Evolutionary conservation across 164 flowering plant species (phyloP).

Genomic region (Chimonanthus praecox): DNA sequence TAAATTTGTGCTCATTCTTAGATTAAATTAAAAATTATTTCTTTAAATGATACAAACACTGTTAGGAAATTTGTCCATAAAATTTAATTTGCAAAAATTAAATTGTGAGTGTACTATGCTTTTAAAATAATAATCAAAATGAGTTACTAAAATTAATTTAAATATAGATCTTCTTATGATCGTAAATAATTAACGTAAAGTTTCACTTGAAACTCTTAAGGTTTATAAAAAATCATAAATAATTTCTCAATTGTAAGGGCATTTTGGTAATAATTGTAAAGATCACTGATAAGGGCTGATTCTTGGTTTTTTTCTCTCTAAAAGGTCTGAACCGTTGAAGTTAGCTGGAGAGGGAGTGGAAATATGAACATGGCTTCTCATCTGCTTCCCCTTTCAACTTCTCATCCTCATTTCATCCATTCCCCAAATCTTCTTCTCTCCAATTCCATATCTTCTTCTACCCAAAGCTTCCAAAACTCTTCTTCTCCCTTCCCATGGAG

Average conservation of each 20-base stretch:
- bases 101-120: too few relatives aligned
- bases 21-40: too few relatives aligned
- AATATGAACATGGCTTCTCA: constrained; percentile 36
- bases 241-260: not conserved
- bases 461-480: constrained; percentile 19
- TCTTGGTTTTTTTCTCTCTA: not conserved
- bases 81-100: too few relatives aligned
- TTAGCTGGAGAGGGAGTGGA: not conserved
- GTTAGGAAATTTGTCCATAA: too few relatives aligned
- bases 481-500: constrained; percentile 11
- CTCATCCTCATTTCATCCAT: constrained; percentile 8
- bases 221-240: not conserved
- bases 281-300: not conserved
- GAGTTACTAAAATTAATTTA: too few relatives aligned
- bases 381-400: constrained; percentile 32
- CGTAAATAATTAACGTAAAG: too few relatives aligned
- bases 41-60: too few relatives aligned
- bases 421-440: constrained; percentile 17
- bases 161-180: too few relatives aligned
- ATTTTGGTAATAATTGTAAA: not conserved
- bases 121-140: too few relatives aligned
- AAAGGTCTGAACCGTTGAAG: not conserved
- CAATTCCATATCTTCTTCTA: too few relatives aligned
- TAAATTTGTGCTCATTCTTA: too few relatives aligned
- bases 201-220: too few relatives aligned